Evolutionary conservation across 139 green algal genomes (phyloP).

Genomic region (Yamagishiella unicocca): DNA sequence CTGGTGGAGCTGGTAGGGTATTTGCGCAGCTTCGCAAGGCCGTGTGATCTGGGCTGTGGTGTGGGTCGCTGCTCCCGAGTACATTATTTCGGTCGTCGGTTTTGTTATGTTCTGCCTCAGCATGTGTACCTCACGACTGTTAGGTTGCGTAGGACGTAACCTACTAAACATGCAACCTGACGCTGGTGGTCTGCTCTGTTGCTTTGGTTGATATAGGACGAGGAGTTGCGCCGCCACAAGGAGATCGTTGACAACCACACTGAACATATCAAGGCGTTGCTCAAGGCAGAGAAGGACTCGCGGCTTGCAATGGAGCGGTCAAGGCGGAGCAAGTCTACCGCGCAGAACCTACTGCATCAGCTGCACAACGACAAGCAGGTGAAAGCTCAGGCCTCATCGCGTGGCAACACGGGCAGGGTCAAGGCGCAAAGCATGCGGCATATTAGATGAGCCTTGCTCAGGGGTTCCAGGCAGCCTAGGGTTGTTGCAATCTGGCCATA

Average conservation of each 20-base stretch:
- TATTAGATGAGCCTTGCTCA: no score
- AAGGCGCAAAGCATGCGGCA: not conserved
- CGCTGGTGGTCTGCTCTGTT: no score
- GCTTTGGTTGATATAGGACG: not conserved
- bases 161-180: no score
- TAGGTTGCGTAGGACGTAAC: no score
- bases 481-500: no score
- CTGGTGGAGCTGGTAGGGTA: not conserved
- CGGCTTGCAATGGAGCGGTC: not conserved
- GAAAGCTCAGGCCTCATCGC: not conserved
- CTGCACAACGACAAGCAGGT: slow-evolving; percentile 29
- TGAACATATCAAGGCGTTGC: not conserved
- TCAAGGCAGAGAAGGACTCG: not conserved
- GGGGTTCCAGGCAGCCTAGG: no score
- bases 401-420: not conserved
- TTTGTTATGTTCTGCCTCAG: no score
- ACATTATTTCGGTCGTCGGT: no score
- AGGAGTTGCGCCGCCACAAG: not conserved
- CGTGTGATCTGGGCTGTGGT: no score
- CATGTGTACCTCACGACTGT: no score
- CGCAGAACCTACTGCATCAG: slow-evolving; percentile 1
- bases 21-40: no score
- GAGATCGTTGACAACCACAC: not conserved
- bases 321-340: not conserved
- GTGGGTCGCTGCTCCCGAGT: no score